phyloP scores from a whole-genome alignment of 2,329 filamentous ascomycete species.

The Trichoderma atroviride region DNA sequence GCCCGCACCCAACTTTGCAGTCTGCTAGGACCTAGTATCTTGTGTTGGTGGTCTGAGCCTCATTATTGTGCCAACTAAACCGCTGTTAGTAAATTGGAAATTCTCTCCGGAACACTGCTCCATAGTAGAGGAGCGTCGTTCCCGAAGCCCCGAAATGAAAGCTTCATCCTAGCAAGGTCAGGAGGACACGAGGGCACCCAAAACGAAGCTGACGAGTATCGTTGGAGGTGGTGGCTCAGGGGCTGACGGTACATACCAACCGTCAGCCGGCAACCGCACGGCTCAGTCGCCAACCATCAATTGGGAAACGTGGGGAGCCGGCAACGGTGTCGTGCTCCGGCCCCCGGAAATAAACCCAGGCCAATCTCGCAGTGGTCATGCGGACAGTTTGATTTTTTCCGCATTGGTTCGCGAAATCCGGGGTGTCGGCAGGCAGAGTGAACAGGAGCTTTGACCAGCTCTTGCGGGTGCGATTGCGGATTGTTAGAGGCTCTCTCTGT shows the following conservation, averaged over 20 bases:
- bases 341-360: slow-evolving; percentile 13
- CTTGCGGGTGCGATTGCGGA: background rate
- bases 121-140: background rate
- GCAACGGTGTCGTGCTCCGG: slow-evolving; percentile 10
- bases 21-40: background rate
- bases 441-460: slow-evolving; percentile 19
- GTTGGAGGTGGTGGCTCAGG: slow-evolving; percentile 10
- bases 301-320: slow-evolving; percentile 27
- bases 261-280: slow-evolving; percentile 1
- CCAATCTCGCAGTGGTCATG: slow-evolving; percentile 26
- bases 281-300: slow-evolving; percentile 10
- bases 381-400: slow-evolving; percentile 23
- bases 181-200: background rate
- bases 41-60: slow-evolving; percentile 20
- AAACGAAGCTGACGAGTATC: background rate
- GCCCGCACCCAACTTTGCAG: slow-evolving; percentile 10
- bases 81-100: background rate
- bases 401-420: slow-evolving; percentile 17
- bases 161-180: slow-evolving; percentile 17
- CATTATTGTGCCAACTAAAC: slow-evolving; percentile 1
- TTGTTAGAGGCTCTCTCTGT: background rate
- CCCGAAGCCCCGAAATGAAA: slow-evolving; percentile 9
- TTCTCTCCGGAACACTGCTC: background rate
- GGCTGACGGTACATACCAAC: background rate
- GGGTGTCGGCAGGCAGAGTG: slow-evolving; percentile 8